Conservation (phyloP, 2,329 filamentous ascomycete species). For the Cladophialophora bantiana region DNA sequence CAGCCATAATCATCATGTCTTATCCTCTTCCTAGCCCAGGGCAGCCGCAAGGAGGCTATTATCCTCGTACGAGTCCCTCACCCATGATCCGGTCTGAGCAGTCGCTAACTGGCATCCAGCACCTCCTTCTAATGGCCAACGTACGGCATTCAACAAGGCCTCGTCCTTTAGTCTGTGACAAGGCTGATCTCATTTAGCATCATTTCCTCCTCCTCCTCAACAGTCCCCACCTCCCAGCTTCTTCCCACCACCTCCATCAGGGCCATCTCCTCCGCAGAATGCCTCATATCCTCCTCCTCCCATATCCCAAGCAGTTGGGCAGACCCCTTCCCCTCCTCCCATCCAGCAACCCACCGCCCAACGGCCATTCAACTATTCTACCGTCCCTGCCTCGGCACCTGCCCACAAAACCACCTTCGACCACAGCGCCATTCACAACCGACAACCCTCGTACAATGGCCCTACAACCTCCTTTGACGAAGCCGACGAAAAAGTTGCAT, state of each 20-base stretch:
- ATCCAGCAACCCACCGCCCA: constrained; percentile 39
- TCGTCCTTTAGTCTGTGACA: background rate
- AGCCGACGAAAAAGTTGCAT: constrained; percentile 18
- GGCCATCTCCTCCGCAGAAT: constrained; percentile 34
- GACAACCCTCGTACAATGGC: constrained; percentile 36
- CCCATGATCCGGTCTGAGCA: background rate
- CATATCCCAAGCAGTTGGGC: constrained; percentile 24
- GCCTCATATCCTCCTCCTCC: constrained; percentile 36
- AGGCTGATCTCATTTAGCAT: constrained; percentile 37
- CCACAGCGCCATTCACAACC: constrained; percentile 33
- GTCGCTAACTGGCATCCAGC: constrained; percentile 29
- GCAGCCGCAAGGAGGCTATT: constrained; percentile 40
- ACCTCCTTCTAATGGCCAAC: constrained; percentile 34
- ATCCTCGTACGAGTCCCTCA: constrained; percentile 39
- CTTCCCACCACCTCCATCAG: constrained; percentile 41
- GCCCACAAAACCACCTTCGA: constrained; percentile 39
- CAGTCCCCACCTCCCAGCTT: constrained; percentile 37
- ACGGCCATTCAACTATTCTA: constrained; percentile 36
- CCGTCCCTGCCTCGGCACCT: constrained; percentile 39
- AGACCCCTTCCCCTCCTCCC: constrained; percentile 34
- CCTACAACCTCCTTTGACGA: constrained; percentile 23
- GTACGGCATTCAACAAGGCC: constrained; percentile 15
- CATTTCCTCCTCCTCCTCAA: constrained; percentile 42
- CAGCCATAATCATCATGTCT: constrained; percentile 22
- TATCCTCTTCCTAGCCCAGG: constrained; percentile 29